These are phyloP conservation scores for Saccharomyces uvarum DNA, from an alignment of 1,139 yeast genomes.

Conservation along the genomic window DNA sequence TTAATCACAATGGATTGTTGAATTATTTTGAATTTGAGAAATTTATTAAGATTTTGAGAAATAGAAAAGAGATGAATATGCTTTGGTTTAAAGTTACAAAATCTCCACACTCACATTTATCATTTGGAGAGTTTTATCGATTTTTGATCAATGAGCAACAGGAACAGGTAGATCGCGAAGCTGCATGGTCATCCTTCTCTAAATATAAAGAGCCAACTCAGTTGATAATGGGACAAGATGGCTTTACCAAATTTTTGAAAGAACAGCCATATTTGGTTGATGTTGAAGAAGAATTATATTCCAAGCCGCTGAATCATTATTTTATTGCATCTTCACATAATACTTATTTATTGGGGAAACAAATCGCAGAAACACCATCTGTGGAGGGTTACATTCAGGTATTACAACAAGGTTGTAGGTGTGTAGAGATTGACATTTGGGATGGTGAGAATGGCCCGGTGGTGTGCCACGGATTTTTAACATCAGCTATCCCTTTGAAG, in stretches of 20 bases:
- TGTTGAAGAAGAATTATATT: conserved; percentile 39
- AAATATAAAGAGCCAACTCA: conserved; percentile 35
- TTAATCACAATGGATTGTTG: conserved; percentile 39
- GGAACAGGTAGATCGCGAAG: conserved; percentile 36
- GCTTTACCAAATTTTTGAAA: conserved; percentile 33
- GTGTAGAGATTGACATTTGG: conserved; percentile 93
- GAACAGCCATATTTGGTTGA: conserved; percentile 36
- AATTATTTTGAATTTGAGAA: conserved; percentile 64
- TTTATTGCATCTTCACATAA: conserved; percentile 91
- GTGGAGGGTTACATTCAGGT: conserved; percentile 88
- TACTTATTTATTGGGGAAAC: conserved; percentile 83
- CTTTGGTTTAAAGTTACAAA: conserved; percentile 34
- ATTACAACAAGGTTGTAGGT: conserved; percentile 83
- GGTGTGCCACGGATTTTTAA: conserved; percentile 86
- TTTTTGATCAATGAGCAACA: conserved; percentile 49
- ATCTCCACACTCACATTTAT: conserved; percentile 20
- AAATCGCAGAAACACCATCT: conserved; percentile 84
- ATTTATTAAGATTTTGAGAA: conserved; percentile 51
- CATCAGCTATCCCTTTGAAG: conserved; percentile 59
- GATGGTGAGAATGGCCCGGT: conserved; percentile 77
- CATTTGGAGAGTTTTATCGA: conserved; percentile 35
- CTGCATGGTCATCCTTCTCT: conserved; percentile 37
- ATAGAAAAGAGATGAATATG: conserved; percentile 43
- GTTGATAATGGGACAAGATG: not conserved
- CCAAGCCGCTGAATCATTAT: conserved; percentile 74